Conservation (phyloP, 345 rosid genomes). For the Moringa oleifera region DNA sequence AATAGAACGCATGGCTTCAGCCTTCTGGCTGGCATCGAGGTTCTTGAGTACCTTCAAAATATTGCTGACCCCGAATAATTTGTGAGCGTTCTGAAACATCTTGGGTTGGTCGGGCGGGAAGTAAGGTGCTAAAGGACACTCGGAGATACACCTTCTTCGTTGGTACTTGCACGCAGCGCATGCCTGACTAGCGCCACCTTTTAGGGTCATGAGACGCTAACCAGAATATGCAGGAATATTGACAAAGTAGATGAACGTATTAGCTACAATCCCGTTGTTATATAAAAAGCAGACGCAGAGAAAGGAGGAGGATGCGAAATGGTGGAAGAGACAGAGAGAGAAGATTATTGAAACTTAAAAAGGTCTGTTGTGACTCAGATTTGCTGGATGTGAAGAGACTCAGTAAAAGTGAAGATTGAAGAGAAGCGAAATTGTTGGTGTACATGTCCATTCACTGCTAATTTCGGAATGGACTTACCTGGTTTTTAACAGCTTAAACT, state of each 20-base stretch:
- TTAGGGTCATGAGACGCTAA: constrained; percentile 93
- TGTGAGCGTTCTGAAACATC: constrained; percentile 72
- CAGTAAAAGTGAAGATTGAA: constrained; percentile 24
- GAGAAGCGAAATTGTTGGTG: not conserved
- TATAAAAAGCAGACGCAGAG: constrained; percentile 5
- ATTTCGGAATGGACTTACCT: not conserved
- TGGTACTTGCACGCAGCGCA: constrained; percentile 97
- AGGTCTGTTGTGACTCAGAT: constrained; percentile 41
- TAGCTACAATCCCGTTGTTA: no score
- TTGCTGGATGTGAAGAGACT: constrained; percentile 35
- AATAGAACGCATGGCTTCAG: constrained; percentile 78
- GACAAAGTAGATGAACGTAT: no score
- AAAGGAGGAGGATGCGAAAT: not conserved
- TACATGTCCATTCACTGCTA: not conserved
- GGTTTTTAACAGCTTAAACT: no score
- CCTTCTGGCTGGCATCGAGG: constrained; percentile 42
- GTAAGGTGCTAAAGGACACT: constrained; percentile 76
- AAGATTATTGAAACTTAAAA: constrained; percentile 26
- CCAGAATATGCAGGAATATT: no score
- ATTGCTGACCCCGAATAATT: constrained; percentile 74
- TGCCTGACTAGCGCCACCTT: constrained; percentile 86
- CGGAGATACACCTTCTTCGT: constrained; percentile 58
- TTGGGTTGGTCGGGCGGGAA: constrained; percentile 77
- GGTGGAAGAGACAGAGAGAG: not conserved
- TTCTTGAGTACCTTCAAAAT: constrained; percentile 53